Evolutionary conservation across 768 basidiomycete species (phyloP), one percentile per base, ranked within the genome.

Genomic region (Lyophyllum semitale): DNA sequence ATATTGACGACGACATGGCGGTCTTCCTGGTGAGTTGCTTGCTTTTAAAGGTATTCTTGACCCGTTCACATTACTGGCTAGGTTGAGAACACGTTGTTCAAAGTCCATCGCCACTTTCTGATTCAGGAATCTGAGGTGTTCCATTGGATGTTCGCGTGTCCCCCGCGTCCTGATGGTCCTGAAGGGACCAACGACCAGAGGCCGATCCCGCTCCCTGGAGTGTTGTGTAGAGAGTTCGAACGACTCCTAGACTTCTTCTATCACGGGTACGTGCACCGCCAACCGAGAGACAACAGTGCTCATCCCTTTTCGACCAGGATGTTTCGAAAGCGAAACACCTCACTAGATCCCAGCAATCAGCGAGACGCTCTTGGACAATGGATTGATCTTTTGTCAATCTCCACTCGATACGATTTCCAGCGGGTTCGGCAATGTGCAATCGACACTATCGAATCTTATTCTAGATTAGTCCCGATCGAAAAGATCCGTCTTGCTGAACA

Each of bases 181-280:
- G 48, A 70, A 55, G 75, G 76, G 6, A 66, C 65, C 44, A 60
- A 59, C 0, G 71, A 77, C 50, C 33, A 54, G 3, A 66, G 70
- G 35, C 71, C 75, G 0, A 76, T 76, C 53, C 59, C 67, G 11
- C 69, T 84, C 2, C 72, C 78, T 8, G 76, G 76, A 12, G 68
- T 78, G 33, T 66, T 63, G 35, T 65, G 72, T 7, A 65, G 70
- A 37, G 81, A 82, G 55, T 84, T 84, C 58, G 72, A 76, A 45
- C 73, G 76, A 7, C 74, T 84, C 48, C 73, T 84, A 1, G 75
- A 76, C 67, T 69, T 84, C 1, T 74, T 84, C 33, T 84, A 84
- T 20, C 26, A 46, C 9, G 44, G 46, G 29, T 57, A 79, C 80
- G 29, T 13, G 40, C 23, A 26, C 26, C 25, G 2, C 23, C 13